Base-by-base conservation (phyloP, 768 basidiomycete genomes). In the Rhodotorula graminis region DNA sequence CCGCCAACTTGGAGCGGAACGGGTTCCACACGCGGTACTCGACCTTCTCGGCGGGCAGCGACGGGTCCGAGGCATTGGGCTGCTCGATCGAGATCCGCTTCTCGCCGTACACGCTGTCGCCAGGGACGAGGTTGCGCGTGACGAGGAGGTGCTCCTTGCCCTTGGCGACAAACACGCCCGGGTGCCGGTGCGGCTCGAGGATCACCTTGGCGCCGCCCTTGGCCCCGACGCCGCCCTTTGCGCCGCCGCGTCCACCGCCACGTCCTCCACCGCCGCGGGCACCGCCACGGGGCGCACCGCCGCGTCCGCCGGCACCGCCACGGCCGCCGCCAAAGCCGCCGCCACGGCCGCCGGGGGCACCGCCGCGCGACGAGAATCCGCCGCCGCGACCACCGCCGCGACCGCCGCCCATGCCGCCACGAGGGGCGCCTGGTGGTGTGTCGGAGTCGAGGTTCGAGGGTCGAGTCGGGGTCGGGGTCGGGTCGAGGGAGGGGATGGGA, bases 1-100 rank as follows among this genome's bases (percentile, higher is more conserved):
- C 96, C 44, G 96, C 96, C 76, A 99, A 82, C 85, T 98, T 99
- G 80, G 87, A 88, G 76, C 96, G 87, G 88, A 99, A 99, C 60
- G 96, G 96, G 84, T 99, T 99, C 96, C 96, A 99, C 44, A 99
- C 96, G 67, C 96, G 86, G 83, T 97, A 99, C 83, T 99, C 96
- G 75, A 88, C 85, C 84, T 99, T 99, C 70, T 89, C 90, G 76
- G 82, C 82, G 62, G 80, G 80, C 25, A 68, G 40, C 69, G 72
- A 50, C 77, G 81, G 77, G 79, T 69, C 61, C n/a, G n/a, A n/a
- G 21, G 70, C 67, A 31, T 60, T 64, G 57, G 85, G 88, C 29
- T 83, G 84, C 23, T 93, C 92, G 79, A 97, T 87, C 25, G 89
- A 87, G 82, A 97, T 93, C 80, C 95, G 86, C 84, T 99, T 99